These are phyloP conservation scores for Picochlorum sp. DNA, from an alignment of 139 green algal genomes.

Conservation along the genomic window DNA sequence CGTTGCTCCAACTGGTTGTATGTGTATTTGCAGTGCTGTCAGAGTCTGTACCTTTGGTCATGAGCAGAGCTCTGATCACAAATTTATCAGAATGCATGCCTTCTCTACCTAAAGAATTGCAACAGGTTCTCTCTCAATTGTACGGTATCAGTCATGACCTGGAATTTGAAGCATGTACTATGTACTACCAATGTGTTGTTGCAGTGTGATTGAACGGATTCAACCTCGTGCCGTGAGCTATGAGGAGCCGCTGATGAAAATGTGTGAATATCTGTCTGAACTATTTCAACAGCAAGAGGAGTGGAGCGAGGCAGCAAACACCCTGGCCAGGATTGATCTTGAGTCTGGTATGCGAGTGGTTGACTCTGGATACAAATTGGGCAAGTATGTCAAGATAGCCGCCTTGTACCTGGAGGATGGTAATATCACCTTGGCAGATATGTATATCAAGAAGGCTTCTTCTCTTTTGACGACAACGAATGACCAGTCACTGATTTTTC, in stretches of 20 bases:
- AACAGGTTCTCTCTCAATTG: constrained; percentile 61
- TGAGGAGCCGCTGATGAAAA: constrained; percentile 58
- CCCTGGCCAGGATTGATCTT: constrained; percentile 85
- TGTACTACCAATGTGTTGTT: neutral
- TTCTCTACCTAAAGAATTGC: constrained; percentile 42
- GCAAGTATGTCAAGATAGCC: constrained; percentile 86
- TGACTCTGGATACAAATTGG: constrained; percentile 74
- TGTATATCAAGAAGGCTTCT: constrained; percentile 87
- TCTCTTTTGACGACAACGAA: constrained; percentile 66
- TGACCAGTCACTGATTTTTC: constrained; percentile 74
- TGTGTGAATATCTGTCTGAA: constrained; percentile 55
- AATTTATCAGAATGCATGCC: constrained; percentile 51
- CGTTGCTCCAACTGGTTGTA: neutral
- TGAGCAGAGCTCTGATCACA: constrained; percentile 63
- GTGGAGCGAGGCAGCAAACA: constrained; percentile 79
- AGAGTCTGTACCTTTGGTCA: constrained; percentile 70
- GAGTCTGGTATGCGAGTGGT: constrained; percentile 57
- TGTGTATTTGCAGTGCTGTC: constrained; percentile 56
- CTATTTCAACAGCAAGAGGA: constrained; percentile 65
- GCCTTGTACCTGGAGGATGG: constrained; percentile 93
- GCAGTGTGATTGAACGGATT: constrained; percentile 62
- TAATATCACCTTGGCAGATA: constrained; percentile 82
- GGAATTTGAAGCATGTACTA: too few species aligned
- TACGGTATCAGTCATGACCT: constrained; percentile 27
- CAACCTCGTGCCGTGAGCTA: constrained; percentile 75